Evolutionary conservation across 2,329 filamentous ascomycete genomes (phyloP).

Genomic region (Zopfia rhizophila): DNA sequence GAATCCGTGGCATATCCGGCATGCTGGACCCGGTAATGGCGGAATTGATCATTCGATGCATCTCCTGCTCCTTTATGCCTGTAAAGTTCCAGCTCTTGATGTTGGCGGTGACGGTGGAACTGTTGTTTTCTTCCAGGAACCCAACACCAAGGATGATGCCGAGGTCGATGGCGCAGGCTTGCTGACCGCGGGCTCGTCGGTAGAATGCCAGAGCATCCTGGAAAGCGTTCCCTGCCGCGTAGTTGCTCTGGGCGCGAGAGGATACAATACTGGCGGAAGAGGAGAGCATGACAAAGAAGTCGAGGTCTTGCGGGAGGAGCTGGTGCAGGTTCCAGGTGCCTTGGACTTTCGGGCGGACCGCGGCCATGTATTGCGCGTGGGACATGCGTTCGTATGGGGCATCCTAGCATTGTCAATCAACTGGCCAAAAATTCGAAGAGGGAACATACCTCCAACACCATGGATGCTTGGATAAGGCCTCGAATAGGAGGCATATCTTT

Average conservation of each 20-base stretch:
- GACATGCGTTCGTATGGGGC: slow-evolving; percentile 33
- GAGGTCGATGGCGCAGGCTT: slow-evolving; percentile 53
- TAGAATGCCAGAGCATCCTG: slow-evolving; percentile 45
- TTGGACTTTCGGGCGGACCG: slow-evolving; percentile 40
- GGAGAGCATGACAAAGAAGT: slow-evolving; percentile 36
- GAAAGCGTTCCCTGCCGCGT: slow-evolving; percentile 14
- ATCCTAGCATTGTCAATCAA: too few species aligned
- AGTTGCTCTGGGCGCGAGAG: slow-evolving; percentile 11
- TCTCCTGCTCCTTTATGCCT: too few species aligned
- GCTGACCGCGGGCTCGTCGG: slow-evolving; percentile 50
- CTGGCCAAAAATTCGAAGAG: too few species aligned
- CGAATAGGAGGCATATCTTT: slow-evolving; percentile 2
- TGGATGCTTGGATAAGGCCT: slow-evolving; percentile 1
- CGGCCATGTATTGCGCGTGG: slow-evolving; percentile 19
- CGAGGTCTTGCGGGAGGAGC: slow-evolving; percentile 16
- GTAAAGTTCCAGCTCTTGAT: too few species aligned
- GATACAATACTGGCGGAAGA: slow-evolving; percentile 12
- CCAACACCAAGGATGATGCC: slow-evolving; percentile 56
- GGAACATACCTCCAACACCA: slow-evolving; percentile 7
- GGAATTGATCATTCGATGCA: too few species aligned
- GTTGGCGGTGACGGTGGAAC: too few species aligned
- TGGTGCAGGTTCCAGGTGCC: slow-evolving; percentile 44
- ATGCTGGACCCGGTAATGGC: too few species aligned
- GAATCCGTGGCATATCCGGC: too few species aligned
- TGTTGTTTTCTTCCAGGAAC: slow-evolving; percentile 46